Conservation (phyloP, 495 filamentous ascomycete genomes). For the Aspergillus leporis region DNA sequence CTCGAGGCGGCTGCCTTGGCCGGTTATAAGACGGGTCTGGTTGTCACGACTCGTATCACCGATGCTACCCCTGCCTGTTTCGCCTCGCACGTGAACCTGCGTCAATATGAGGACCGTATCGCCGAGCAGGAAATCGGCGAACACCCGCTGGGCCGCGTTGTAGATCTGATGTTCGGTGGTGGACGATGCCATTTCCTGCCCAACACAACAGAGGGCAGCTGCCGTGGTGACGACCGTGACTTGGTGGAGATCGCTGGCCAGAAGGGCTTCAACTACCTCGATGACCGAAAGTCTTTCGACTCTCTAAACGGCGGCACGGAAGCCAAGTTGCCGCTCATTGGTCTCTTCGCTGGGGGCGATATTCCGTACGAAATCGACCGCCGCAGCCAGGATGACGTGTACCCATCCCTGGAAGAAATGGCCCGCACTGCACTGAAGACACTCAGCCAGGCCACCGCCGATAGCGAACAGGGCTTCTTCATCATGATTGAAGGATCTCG, state of each 20-base stretch:
- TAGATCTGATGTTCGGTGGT: slow-evolving; percentile 91
- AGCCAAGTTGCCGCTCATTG: slow-evolving; percentile 79
- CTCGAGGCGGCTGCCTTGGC: slow-evolving; percentile 90
- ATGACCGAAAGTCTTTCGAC: slow-evolving; percentile 76
- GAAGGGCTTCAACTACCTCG: slow-evolving; percentile 78
- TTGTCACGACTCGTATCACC: slow-evolving; percentile 93
- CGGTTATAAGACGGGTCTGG: slow-evolving; percentile 89
- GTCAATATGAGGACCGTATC: slow-evolving; percentile 83
- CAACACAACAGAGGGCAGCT: slow-evolving; percentile 73
- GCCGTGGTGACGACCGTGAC: slow-evolving; percentile 72
- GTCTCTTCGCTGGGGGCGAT: slow-evolving; percentile 79
- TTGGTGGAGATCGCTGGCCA: slow-evolving; percentile 66
- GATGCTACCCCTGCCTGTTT: slow-evolving; percentile 98
- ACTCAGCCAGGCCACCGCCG: slow-evolving; percentile 77
- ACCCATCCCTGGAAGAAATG: slow-evolving; percentile 93
- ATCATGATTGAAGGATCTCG: slow-evolving; percentile 96
- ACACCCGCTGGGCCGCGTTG: slow-evolving; percentile 77
- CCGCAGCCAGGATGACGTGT: slow-evolving; percentile 69
- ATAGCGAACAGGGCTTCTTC: slow-evolving; percentile 93
- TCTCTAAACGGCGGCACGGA: slow-evolving; percentile 65
- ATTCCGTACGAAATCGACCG: slow-evolving; percentile 94
- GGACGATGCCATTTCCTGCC: slow-evolving; percentile 92
- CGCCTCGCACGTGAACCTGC: slow-evolving; percentile 79
- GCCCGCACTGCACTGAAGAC: slow-evolving; percentile 74
- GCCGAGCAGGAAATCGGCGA: slow-evolving; percentile 90